Evolutionary conservation across 352 stramenopile genomes (phyloP).

Genomic region (Phytophthora constricta): DNA sequence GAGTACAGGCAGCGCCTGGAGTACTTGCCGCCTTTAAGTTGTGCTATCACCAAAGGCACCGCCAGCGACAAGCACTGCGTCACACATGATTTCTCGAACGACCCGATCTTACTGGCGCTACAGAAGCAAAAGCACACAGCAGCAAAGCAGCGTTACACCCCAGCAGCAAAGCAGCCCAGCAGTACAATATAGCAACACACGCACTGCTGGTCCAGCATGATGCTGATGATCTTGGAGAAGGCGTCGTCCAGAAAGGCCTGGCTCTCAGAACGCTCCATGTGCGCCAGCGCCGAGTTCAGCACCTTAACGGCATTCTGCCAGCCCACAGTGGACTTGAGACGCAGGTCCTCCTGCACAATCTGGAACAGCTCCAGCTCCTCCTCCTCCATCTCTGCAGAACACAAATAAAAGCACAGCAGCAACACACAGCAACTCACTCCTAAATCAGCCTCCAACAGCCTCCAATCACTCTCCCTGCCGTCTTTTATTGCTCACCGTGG

Average conservation of each 20-base stretch:
- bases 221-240: conserved; percentile 85
- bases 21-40: conserved; percentile 76
- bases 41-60: conserved; percentile 71
- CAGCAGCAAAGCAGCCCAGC: background rate
- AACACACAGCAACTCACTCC: too few relatives aligned
- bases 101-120: conserved; percentile 88
- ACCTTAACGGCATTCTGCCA: conserved; percentile 91
- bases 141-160: background rate
- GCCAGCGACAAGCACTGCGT: conserved; percentile 77
- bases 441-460: too few relatives aligned
- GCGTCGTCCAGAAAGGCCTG: conserved; percentile 81
- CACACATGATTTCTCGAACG: conserved; percentile 87
- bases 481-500: background rate
- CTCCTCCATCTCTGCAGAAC: conserved; percentile 55
- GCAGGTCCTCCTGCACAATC: conserved; percentile 84
- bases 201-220: conserved; percentile 92
- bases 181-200: conserved; percentile 23
- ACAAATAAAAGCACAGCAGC: conserved; percentile 3
- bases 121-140: conserved; percentile 12
- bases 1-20: conserved; percentile 69
- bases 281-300: conserved; percentile 72
- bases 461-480: background rate
- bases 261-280: conserved; percentile 76
- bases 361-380: conserved; percentile 87
- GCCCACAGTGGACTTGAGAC: conserved; percentile 88